Percentiles rank a stretch among this genome's conserved stretches.
Evolutionary conservation across 176 grass and related monocot genomes (phyloP).

Genomic region (Zoysia japonica): DNA sequence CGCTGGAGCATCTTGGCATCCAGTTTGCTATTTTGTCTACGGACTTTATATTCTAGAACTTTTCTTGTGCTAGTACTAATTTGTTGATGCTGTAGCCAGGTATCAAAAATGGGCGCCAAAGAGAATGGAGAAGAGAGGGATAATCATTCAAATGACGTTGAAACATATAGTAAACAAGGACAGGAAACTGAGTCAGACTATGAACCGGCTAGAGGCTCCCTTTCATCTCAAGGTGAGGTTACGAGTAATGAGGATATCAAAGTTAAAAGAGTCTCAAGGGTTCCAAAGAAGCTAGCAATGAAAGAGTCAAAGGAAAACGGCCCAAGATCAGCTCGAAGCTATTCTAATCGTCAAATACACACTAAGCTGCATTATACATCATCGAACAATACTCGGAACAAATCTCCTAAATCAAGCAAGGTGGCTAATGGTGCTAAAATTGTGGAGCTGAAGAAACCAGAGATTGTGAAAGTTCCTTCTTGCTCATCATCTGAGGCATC

Average conservation of each 20-base stretch:
- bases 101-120: conserved; percentile 75
- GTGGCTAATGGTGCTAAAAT: conserved; percentile 42
- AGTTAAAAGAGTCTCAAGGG: conserved; percentile 70
- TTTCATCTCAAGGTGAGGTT: conserved; percentile 74
- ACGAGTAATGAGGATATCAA: conserved; percentile 66
- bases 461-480: conserved; percentile 45
- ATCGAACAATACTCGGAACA: conserved; percentile 57
- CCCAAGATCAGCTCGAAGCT: conserved; percentile 48
- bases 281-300: conserved; percentile 82
- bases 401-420: conserved; percentile 62
- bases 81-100: conserved; percentile 15
- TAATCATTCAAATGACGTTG: conserved; percentile 50
- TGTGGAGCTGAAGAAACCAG: conserved; percentile 44
- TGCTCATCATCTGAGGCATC: conserved; percentile 61
- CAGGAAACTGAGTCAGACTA: conserved; percentile 73
- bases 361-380: conserved; percentile 72
- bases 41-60: not conserved
- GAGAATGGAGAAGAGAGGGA: conserved; percentile 66
- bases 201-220: conserved; percentile 67
- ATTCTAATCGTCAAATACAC: conserved; percentile 37
- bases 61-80: conserved; percentile 21
- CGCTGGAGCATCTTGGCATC: no score
- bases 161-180: conserved; percentile 61
- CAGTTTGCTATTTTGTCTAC: no score
- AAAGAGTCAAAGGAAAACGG: conserved; percentile 60